Conservation (phyloP, 176 grass and related monocot species). For the Carex cristatella region DNA sequence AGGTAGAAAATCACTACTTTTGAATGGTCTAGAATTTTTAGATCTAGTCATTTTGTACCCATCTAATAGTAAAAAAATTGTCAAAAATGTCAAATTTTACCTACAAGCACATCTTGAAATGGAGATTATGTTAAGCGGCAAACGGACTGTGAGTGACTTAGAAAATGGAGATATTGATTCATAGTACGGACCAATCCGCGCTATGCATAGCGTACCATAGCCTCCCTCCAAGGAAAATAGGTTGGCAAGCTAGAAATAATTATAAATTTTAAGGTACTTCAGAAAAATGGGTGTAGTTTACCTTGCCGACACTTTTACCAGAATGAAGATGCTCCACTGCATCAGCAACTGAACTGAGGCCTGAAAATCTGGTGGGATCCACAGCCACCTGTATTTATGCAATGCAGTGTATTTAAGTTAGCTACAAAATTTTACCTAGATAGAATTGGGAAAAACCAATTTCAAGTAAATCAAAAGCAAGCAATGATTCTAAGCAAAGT, state of each 20-base stretch:
- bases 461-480: neutral
- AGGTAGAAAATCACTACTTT: too few species aligned
- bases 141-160: too few species aligned
- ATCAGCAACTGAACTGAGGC: slow-evolving; percentile 73
- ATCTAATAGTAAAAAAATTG: too few species aligned
- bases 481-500: neutral
- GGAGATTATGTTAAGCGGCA: too few species aligned
- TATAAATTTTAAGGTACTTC: neutral
- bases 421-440: neutral
- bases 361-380: slow-evolving; percentile 73
- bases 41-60: too few species aligned
- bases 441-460: neutral
- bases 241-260: neutral
- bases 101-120: too few species aligned
- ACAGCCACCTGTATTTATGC: slow-evolving; percentile 50
- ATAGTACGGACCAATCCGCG: too few species aligned
- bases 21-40: too few species aligned
- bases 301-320: slow-evolving; percentile 89
- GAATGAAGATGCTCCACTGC: slow-evolving; percentile 97
- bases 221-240: neutral
- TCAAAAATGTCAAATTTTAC: too few species aligned
- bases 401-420: neutral
- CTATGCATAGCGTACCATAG: too few species aligned
- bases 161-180: too few species aligned
- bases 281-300: slow-evolving; percentile 21